Evolutionary conservation across 495 filamentous ascomycete genomes (phyloP).

Genomic region (Durotheca rogersii): DNA sequence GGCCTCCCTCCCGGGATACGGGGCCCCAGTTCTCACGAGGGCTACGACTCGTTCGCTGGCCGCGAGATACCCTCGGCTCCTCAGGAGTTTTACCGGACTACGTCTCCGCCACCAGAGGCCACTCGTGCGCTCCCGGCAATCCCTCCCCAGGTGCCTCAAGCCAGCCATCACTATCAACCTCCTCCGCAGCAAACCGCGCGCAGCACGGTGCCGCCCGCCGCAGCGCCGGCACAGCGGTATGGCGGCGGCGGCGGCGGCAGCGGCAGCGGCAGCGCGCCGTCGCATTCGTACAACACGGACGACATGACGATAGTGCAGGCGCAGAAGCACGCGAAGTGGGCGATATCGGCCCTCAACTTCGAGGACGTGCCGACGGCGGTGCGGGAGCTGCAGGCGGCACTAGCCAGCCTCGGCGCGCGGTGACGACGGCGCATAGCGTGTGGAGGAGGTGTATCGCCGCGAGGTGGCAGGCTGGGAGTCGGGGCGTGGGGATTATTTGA

Average conservation of each 20-base stretch:
- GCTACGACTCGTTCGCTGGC: constrained; percentile 12
- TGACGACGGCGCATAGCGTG: constrained; percentile 4
- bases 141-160: constrained; percentile 15
- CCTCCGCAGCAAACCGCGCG: constrained; percentile 20
- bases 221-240: constrained; percentile 22
- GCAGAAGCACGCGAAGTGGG: constrained; percentile 96
- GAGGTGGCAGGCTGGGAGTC: background rate
- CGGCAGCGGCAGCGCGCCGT: constrained; percentile 4
- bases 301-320: constrained; percentile 75
- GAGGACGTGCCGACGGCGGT: constrained; percentile 93
- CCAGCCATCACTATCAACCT: constrained; percentile 19
- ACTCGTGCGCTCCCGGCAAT: constrained; percentile 16
- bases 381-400: constrained; percentile 74
- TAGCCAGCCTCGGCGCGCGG: constrained; percentile 62
- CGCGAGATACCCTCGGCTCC: constrained; percentile 13
- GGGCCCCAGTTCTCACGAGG: constrained; percentile 30
- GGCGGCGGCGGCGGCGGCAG: no score
- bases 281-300: constrained; percentile 48
- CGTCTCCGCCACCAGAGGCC: constrained; percentile 8
- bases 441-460: background rate
- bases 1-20: constrained; percentile 26
- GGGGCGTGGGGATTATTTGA: no score
- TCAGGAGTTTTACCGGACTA: constrained; percentile 30
- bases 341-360: constrained; percentile 93
- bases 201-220: constrained; percentile 4